Evolutionary conservation across 2,329 filamentous ascomycete genomes (phyloP), one percentile per base, ranked within the genome.

Genomic region (Ambrosiella xylebori): DNA sequence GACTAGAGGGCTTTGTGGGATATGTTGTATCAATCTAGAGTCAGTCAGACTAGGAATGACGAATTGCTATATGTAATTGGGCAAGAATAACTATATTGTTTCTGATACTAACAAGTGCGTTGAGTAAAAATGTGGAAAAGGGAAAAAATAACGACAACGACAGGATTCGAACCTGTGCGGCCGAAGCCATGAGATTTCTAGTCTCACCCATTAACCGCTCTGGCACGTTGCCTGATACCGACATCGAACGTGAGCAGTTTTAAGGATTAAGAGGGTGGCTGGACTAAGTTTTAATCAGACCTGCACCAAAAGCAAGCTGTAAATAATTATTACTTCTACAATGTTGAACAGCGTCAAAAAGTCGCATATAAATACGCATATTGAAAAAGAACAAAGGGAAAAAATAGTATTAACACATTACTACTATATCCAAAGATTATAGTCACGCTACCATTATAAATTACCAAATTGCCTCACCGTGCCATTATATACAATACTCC

Each of bases 111-210:
- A 41, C 39, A 41, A 41, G 39, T 41, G 39, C 2, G 11, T 41
- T 41, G 39, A 12, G 11, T 41, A 11, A 12, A 50, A 51, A 50
- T 17, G 41, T 47, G 27, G 39, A 35, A 35, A 35, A 51, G 39
- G 27, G 7, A 40, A 50, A 40, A 17, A 54, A 54, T 7, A 15
- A 17, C 57, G 57, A 58, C 57, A 58, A 54, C 40, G 51, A 54
- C 57, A 58, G 57, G 57, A 58, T 50, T 58, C 39, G 51, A 58
- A 58, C 51, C 57, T 58, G 40, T 58, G 57, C 41, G 57, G 40
- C 41, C 57, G 57, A 58, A 58, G 36, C 51, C 51, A 58, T 58
- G 51, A 52, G 57, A 58, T 58, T 58, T 58, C 57, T 58, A 58
- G 57, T 58, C 57, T 53, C 36, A 58, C 57, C 57, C 57, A 54